phyloP scores from a whole-genome alignment of 2,329 filamentous ascomycete species.

The Bimuria novae-zelandiae region DNA sequence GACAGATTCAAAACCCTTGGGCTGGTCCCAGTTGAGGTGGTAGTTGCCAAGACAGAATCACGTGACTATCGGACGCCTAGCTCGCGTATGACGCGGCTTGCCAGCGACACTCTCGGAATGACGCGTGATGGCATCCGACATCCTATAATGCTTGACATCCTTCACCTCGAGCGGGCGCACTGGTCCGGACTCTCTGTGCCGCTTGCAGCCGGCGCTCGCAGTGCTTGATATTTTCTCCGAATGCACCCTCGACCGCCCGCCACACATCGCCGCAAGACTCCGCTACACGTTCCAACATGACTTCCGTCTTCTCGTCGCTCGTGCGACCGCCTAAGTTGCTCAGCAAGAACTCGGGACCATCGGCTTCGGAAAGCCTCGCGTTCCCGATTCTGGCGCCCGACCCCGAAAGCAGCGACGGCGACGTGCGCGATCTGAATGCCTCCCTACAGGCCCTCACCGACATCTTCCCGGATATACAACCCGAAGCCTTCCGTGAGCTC shows the following conservation, averaged over 20 bases:
- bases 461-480: slow-evolving; percentile 79
- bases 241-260: slow-evolving; percentile 1
- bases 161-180: background rate
- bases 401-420: slow-evolving; percentile 55
- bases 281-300: slow-evolving; percentile 24
- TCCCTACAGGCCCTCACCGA: slow-evolving; percentile 70
- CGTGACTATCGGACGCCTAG: no score
- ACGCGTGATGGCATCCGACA: background rate
- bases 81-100: background rate
- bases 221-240: background rate
- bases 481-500: slow-evolving; percentile 83
- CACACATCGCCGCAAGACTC: slow-evolving; percentile 7
- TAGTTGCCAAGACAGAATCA: slow-evolving; percentile 1
- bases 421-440: slow-evolving; percentile 71
- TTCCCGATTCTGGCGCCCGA: slow-evolving; percentile 2
- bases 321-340: slow-evolving; percentile 32
- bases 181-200: background rate
- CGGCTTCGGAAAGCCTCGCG: slow-evolving; percentile 10
- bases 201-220: background rate
- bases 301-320: slow-evolving; percentile 44
- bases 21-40: no score
- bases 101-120: background rate
- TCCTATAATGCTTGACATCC: background rate
- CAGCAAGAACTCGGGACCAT: slow-evolving; percentile 20
- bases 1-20: no score